phyloP scores from a whole-genome alignment of 2,329 filamentous ascomycete genomes.

The Exophiala lecanii-corni region DNA sequence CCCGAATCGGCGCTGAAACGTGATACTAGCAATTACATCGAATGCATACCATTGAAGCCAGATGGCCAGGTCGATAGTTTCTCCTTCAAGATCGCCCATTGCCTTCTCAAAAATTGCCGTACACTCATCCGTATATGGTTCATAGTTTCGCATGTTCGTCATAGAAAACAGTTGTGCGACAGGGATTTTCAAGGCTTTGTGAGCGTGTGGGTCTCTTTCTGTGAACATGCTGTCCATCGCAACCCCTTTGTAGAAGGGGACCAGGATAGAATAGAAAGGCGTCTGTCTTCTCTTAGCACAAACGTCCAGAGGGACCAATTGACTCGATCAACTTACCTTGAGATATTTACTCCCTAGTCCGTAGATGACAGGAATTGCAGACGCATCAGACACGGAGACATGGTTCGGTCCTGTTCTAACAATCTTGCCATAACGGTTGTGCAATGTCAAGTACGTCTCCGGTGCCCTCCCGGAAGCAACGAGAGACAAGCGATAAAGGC shows the following conservation, averaged over 20 bases:
- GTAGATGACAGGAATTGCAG: conserved; percentile 17
- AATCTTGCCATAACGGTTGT: conserved; percentile 11
- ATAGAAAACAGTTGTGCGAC: conserved; percentile 45
- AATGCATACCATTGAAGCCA: conserved; percentile 81
- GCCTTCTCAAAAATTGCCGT: conserved; percentile 9
- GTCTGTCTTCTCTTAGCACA: background rate
- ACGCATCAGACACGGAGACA: conserved; percentile 14
- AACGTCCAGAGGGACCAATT: background rate
- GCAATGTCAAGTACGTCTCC: conserved; percentile 2
- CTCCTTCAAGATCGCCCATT: conserved; percentile 12
- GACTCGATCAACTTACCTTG: conserved; percentile 10
- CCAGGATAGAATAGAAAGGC: conserved; percentile 3
- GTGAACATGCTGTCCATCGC: conserved; percentile 14
- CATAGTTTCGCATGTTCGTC: conserved; percentile 45
- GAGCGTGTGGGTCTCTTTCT: conserved; percentile 5
- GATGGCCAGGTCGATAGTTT: conserved; percentile 12
- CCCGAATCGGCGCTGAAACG: conserved; percentile 60
- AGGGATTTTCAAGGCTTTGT: conserved; percentile 28
- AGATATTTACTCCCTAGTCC: conserved; percentile 11
- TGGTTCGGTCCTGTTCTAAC: conserved; percentile 17
- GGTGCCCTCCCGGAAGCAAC: conserved; percentile 2
- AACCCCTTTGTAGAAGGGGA: conserved; percentile 3
- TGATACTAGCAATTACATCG: conserved; percentile 53
- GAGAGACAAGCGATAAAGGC: conserved; percentile 63
- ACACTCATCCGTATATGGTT: conserved; percentile 42